Evolutionary conservation across 371 early-diverging fungal genomes (phyloP).

Genomic region (Syncephalis fuscata): DNA sequence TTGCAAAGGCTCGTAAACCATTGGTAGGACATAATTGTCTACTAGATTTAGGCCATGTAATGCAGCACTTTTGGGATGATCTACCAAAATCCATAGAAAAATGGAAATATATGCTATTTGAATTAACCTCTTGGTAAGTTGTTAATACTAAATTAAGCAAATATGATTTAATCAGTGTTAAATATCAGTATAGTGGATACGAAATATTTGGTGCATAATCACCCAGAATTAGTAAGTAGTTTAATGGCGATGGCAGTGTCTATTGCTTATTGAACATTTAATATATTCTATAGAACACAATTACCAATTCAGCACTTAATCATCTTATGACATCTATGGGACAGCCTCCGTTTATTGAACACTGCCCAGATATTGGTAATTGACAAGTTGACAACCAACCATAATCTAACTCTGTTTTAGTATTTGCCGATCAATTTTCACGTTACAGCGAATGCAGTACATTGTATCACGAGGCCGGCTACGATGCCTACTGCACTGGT

Average conservation of each 20-base stretch:
- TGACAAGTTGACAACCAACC: not conserved
- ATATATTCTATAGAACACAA: constrained; percentile 7
- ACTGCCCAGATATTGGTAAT: constrained; percentile 23
- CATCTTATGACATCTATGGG: constrained; percentile 7
- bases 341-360: constrained; percentile 9
- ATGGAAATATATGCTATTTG: constrained; percentile 24
- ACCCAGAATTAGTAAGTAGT: constrained; percentile 6
- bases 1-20: constrained; percentile 31
- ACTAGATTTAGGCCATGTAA: constrained; percentile 40
- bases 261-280: not conserved
- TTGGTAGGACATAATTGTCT: constrained; percentile 53
- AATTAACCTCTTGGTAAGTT: constrained; percentile 15
- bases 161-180: not conserved
- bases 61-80: constrained; percentile 25
- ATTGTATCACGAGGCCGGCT: not conserved
- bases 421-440: not conserved
- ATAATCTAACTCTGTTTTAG: not conserved
- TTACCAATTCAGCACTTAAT: constrained; percentile 10
- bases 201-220: not conserved
- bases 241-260: no score
- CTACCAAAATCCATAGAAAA: constrained; percentile 26
- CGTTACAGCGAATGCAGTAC: not conserved
- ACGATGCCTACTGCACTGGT: not conserved
- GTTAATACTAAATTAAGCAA: not conserved
- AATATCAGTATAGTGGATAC: not conserved